phyloP scores from a whole-genome alignment of 176 grass and related monocot species.

The Neostapfia colusana region DNA sequence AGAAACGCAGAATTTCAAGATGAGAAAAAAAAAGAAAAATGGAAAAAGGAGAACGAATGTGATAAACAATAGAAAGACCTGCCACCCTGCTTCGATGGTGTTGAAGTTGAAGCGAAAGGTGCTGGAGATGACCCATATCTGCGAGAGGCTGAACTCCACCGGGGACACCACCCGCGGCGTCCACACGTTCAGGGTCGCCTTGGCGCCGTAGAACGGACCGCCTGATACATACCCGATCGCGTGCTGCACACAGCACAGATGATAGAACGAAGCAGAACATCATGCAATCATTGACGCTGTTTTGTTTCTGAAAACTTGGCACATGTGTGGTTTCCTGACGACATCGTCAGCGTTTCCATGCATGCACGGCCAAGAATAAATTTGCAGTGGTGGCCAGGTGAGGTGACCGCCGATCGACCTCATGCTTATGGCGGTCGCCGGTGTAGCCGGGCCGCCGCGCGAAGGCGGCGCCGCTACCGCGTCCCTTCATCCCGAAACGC shows the following conservation, averaged over 20 bases:
- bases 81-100: conserved; percentile 97
- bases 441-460: conserved; percentile 58
- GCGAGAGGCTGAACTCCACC: conserved; percentile 93
- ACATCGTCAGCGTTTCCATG: neutral
- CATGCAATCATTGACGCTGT: too few species aligned
- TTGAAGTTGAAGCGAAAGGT: conserved; percentile 91
- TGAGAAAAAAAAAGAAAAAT: too few species aligned
- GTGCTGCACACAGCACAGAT: too few species aligned
- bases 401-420: conserved; percentile 59
- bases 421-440: conserved; percentile 47
- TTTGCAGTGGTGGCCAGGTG: too few species aligned
- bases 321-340: too few species aligned
- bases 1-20: too few species aligned
- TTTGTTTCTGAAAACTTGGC: too few species aligned
- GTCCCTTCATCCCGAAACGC: conserved; percentile 71
- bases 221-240: conserved; percentile 82
- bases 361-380: too few species aligned
- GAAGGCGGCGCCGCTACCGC: neutral
- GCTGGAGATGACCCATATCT: conserved; percentile 92
- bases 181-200: conserved; percentile 95
- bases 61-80: conserved; percentile 31
- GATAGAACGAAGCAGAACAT: too few species aligned
- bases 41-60: too few species aligned
- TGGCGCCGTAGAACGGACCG: conserved; percentile 77
- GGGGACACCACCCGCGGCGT: conserved; percentile 63